Evolutionary conservation across 108 stramenopile genomes (phyloP).

Genomic region (Schizochytrium sp.): DNA sequence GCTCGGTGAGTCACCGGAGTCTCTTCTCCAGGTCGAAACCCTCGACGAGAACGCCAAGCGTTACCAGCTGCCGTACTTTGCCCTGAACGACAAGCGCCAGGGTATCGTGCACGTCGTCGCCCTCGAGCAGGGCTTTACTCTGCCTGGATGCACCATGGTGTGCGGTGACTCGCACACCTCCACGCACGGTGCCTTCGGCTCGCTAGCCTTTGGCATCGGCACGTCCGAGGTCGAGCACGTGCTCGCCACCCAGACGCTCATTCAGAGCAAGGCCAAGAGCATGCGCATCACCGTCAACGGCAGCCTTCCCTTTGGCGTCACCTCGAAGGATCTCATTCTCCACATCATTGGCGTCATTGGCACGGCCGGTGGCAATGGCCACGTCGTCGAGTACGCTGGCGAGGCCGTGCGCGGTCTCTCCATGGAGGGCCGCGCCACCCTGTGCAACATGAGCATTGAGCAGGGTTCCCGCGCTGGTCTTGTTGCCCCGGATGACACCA

Average conservation of each 20-base stretch:
- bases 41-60: conserved; percentile 77
- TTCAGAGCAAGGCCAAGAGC: conserved; percentile 78
- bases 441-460: conserved; percentile 92
- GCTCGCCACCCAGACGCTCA: conserved; percentile 79
- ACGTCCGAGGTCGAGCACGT: conserved; percentile 92
- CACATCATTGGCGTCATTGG: conserved; percentile 81
- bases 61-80: conserved; percentile 72
- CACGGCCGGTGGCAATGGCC: conserved; percentile 90
- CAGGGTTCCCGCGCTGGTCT: conserved; percentile 84
- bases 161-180: conserved; percentile 90
- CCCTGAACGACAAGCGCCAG: conserved; percentile 81
- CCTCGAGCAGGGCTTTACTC: conserved; percentile 87
- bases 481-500: conserved; percentile 78
- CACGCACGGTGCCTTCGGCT: conserved; percentile 88
- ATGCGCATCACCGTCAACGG: conserved; percentile 81
- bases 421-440: conserved; percentile 85
- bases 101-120: conserved; percentile 90
- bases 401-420: conserved; percentile 58
- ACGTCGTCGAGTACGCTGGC: conserved; percentile 85
- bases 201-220: conserved; percentile 87
- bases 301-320: conserved; percentile 62
- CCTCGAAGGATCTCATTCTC: conserved; percentile 83
- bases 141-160: conserved; percentile 77
- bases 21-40: conserved; percentile 49
- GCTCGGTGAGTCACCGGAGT: conserved; percentile 29